Evolutionary conservation across 768 basidiomycete genomes (phyloP), one percentile per base, ranked within the genome.

Genomic region (Kwoniella sp.): DNA sequence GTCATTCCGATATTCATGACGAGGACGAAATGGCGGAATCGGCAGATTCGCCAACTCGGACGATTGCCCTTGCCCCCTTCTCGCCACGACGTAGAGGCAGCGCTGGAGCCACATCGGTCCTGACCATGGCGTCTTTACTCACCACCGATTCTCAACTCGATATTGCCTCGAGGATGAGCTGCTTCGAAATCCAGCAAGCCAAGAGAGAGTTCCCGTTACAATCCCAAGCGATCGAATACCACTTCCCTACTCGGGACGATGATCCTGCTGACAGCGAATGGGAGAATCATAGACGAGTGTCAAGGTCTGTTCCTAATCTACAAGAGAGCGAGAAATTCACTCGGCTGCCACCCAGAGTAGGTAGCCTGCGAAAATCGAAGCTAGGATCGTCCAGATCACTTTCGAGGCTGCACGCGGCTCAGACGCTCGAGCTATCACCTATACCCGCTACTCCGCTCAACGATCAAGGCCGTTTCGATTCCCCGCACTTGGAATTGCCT

Each of bases 161-260:
- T 12, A 30, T 26, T 26, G 29, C n/a, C 0, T 61, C 63, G 5
- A 36, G 54, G 17, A 15, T 68, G 8, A 65, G 63, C 36, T 51
- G 29, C 25, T 69, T 55, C 48, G 60, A 65, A 13, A 69, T 69
- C 24, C 59, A 60, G n/a, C 55, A 65, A 46, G 68, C 64, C 8
- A 58, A 49, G 9, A 21, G n/a, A 7, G 68, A 62, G 33, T 69
- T 62, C 29, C 58, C 55, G 2, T 26, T n/a, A 7, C 50, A 58
- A 33, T 44, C 33, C 7, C 24, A 36, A 36, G 65, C 65, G n/a
- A 25, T 62, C 33, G 44, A 53, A 24, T 67, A 44, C 19, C 47
- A 50, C 40, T 55, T 67, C 26, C 55, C 60, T 33, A 15, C 33
- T 9, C 53, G 46, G 19, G 37, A 54, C 8, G 36, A 24, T 4